These are phyloP conservation scores for Alternaria conjuncta DNA, from an alignment of 2,329 filamentous ascomycete genomes.

Conservation along the genomic window DNA sequence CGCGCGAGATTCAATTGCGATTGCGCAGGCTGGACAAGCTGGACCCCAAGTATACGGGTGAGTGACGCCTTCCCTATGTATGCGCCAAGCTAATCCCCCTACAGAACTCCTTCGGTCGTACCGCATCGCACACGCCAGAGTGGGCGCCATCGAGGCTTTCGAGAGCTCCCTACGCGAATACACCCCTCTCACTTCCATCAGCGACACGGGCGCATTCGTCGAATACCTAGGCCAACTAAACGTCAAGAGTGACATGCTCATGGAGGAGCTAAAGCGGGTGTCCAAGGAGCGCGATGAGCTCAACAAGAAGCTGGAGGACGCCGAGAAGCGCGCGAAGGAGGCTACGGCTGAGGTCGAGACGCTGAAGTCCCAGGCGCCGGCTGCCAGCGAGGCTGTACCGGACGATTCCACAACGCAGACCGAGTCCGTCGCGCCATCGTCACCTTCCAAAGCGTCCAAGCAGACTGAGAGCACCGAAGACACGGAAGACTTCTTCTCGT, in stretches of 20 bases:
- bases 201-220: conserved; percentile 80
- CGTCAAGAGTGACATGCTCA: conserved; percentile 86
- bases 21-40: conserved; percentile 88
- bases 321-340: conserved; percentile 67
- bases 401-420: conserved; percentile 37
- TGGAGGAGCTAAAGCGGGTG: conserved; percentile 90
- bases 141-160: conserved; percentile 88
- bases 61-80: conserved; percentile 2
- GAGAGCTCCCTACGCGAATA: conserved; percentile 90
- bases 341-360: conserved; percentile 69
- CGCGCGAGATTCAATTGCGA: conserved; percentile 75
- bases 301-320: conserved; percentile 76
- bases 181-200: conserved; percentile 87
- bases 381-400: conserved; percentile 20
- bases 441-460: conserved; percentile 36
- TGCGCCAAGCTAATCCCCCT: conserved; percentile 19
- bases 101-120: conserved; percentile 92
- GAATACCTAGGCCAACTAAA: conserved; percentile 91
- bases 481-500: conserved; percentile 86
- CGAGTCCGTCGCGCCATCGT: conserved; percentile 34
- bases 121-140: conserved; percentile 84
- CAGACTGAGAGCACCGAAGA: conserved; percentile 41
- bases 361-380: conserved; percentile 50
- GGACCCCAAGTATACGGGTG: conserved; percentile 84
- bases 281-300: conserved; percentile 80